Percentiles rank a stretch among this genome's conserved stretches.
These are phyloP conservation scores for Hordeum vulgare DNA, from an alignment of 176 grass and related monocot species.

Conservation along the genomic window MorexV3_pseudomolecules_assembly NC_058518.1:291009345-291009844, in stretches of 20 bases:
- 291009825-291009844: no score
- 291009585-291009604: not conserved
- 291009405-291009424: conserved; percentile 21
- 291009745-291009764: no score
- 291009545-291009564: conserved; percentile 49
- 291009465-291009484: conserved; percentile 38
- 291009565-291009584: conserved; percentile 53
- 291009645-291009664: conserved; percentile 35
- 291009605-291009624: conserved; percentile 61
- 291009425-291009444: conserved; percentile 9
- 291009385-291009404: conserved; percentile 32
- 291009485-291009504: conserved; percentile 42
- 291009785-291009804: no score
- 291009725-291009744: conserved; percentile 32
- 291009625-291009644: conserved; percentile 36
- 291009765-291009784: no score
- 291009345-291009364: conserved; percentile 52
- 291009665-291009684: conserved; percentile 54
- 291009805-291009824: no score
- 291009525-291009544: conserved; percentile 35
- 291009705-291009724: conserved; percentile 42
- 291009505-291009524: conserved; percentile 30
- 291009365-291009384: conserved; percentile 39
- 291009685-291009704: conserved; percentile 27
- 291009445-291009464: conserved; percentile 16